Base-by-base conservation (phyloP, 1,139 yeast genomes). In the Meyerozyma athensensis region DNA sequence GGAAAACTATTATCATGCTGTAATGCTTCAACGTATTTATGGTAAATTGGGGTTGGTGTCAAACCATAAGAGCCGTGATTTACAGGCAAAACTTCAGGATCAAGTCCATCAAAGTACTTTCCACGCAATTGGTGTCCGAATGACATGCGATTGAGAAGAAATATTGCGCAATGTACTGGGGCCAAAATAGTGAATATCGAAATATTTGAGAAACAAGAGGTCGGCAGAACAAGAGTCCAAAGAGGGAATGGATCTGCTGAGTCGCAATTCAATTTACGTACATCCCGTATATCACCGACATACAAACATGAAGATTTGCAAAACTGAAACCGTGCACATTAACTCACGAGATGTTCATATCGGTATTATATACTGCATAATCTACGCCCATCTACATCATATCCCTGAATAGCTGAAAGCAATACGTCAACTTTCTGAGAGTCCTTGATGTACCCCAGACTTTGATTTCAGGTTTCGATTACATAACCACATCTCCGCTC, bases 61-160 rank as follows among this genome's bases (percentile, higher is more conserved):
- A 65, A 52, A 1, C 83, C 83, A 47, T 55, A 77, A 1, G 80
- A 70, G 1, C 83, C 83, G 47, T 77, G 77, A 49, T 77, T 78
- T 12, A 76, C 68, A 2, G 73, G 71, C 2, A 47, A 46, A 1
- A 63, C 61, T 3, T 55, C 61, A 2, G 58, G 47, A 23, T 63
- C 70, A 14, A 76, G 53, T 16, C 44, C 40, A 1, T 64, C 44
- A 52, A 77, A 81, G 50, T 75, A 64, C 39, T 66, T 59, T 9
- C 65, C 55, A 40, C 76, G 67, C 49, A 79, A 70, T 14, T 58
- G 52, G 43, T 66, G 69, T 8, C 87, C 87, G 52, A 81, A 80
- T n/a, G 64, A 44, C 37, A 40, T n/a, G n/a, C n/a, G n/a, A n/a
- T n/a, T n/a, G n/a, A n/a, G n/a, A n/a, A n/a, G n/a, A n/a, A n/a